These are phyloP conservation scores for Leishmania turanica DNA, from an alignment of 208 protist genomes.

Conservation along the genomic window DNA sequence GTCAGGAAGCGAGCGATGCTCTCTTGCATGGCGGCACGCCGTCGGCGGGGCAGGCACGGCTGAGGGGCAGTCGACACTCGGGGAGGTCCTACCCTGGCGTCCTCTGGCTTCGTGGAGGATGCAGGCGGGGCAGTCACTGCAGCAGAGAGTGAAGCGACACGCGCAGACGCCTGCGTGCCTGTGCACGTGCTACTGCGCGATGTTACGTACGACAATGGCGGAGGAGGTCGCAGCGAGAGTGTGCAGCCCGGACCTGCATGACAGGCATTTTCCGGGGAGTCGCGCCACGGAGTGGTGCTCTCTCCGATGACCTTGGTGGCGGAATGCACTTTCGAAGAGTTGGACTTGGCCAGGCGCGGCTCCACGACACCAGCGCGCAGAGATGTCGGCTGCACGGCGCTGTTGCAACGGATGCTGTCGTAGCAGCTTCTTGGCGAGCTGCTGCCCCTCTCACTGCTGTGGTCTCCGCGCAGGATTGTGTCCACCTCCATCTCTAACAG, in stretches of 20 bases:
- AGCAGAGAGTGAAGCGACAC: neutral
- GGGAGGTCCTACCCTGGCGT: neutral
- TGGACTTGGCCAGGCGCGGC: neutral
- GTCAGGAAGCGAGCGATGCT: conserved; percentile 32
- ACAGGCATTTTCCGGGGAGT: neutral
- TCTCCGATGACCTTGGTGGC: neutral
- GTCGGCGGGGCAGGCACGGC: neutral
- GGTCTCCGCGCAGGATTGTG: conserved; percentile 12
- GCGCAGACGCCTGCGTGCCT: neutral
- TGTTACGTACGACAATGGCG: conserved; percentile 1
- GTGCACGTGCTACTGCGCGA: neutral
- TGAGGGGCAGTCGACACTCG: neutral
- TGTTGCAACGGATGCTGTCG: neutral
- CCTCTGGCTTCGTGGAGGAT: neutral
- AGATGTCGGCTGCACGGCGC: neutral
- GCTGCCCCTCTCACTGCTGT: neutral
- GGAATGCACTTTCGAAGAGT: neutral
- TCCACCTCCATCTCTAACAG: conserved; percentile 26
- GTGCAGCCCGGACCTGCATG: too few relatives aligned
- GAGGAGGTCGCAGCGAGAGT: conserved; percentile 5
- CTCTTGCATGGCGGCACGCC: conserved; percentile 12
- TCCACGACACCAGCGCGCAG: neutral
- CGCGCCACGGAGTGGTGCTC: neutral
- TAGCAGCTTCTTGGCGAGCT: neutral
- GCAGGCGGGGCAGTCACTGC: neutral